Evolutionary conservation across 2,329 filamentous ascomycete genomes (phyloP), one percentile per base, ranked within the genome.

Genomic region (Cytospora paraplurivora): DNA sequence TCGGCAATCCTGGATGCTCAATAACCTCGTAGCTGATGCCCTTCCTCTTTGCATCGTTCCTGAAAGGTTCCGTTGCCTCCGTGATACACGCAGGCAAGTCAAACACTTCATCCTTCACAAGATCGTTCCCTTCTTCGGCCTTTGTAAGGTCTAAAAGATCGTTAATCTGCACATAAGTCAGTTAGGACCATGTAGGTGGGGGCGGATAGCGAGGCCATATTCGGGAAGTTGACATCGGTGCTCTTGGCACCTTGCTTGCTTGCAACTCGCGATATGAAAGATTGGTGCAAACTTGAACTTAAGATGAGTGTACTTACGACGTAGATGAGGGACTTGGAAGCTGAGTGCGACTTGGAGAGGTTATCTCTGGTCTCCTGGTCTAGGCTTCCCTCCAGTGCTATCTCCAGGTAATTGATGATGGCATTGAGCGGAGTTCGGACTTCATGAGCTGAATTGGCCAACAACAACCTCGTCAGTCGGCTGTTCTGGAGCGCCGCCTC

Each of bases 361-460:
- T 95, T 96, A 6, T 97, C 93, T 21, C 93, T 82, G 0, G 91
- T 96, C 71, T 96, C 93, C 17, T 85, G 79, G 67, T 96, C 93
- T 3, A 97, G 78, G 0, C 81, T 78, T 0, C 92, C 92, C 76
- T 97, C 93, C 1, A 97, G 77, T 0, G 93, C 93, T 67, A 97
- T 96, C 69, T 97, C 93, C 1, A 97, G 83, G 69, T 96, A 97
- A 70, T 97, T 97, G 75, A 97, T 96, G 71, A 97, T 96, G 17
- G 93, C 93, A 71, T 97, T 97, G 2, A 97, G 78, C 0, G 93
- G 93, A 0, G 93, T 97, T 56, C 93, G 88, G 10, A 97, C 92
- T 77, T 97, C 93, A 68, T 97, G 93, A 0, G 93, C 93, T 0
- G 92, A 96, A 68, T 97, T 96, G 5, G 92, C 91, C 27, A 97